Evolutionary conservation across 768 basidiomycete species (phyloP).

Genomic region (Chalciporus chontae): DNA sequence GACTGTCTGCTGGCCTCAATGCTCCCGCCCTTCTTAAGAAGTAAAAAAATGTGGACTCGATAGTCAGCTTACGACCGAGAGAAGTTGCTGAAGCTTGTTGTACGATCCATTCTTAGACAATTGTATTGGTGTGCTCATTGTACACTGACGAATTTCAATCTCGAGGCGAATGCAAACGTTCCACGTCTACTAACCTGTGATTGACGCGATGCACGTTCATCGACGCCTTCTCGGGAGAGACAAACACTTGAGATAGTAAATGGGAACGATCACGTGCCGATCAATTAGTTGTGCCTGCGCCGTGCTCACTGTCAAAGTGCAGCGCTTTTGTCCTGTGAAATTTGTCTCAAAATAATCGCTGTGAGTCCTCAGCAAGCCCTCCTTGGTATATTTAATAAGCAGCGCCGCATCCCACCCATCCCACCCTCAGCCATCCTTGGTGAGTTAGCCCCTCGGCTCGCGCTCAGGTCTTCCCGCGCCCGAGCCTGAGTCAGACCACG

Average conservation of each 20-base stretch:
- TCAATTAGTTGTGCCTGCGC: conserved; percentile 7
- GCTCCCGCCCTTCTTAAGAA: conserved; percentile 72
- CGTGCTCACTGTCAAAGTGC: conserved; percentile 17
- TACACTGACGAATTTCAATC: conserved; percentile 24
- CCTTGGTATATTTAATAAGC: conserved; percentile 4
- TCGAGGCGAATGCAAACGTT: conserved; percentile 15
- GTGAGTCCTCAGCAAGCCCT: conserved; percentile 1
- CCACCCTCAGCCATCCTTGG: conserved; percentile 2
- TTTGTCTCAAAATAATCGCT: conserved; percentile 17
- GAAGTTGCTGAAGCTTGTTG: conserved; percentile 14
- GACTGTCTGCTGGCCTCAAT: conserved; percentile 73
- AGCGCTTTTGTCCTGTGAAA: conserved; percentile 19
- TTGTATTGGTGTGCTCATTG: conserved; percentile 18
- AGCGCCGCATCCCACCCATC: conserved; percentile 1
- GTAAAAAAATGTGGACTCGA: conserved; percentile 30
- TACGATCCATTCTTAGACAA: conserved; percentile 27
- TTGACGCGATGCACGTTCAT: background rate
- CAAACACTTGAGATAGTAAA: conserved; percentile 22
- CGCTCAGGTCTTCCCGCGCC: conserved; percentile 19
- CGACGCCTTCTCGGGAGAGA: background rate
- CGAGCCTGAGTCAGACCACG: conserved; percentile 20
- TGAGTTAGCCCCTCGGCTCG: conserved; percentile 17
- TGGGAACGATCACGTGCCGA: conserved; percentile 15
- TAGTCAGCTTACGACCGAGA: background rate
- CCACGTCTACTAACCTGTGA: background rate